Conservation (phyloP, 2,329 filamentous ascomycete genomes). For the Colletotrichum higginsianum region DNA sequence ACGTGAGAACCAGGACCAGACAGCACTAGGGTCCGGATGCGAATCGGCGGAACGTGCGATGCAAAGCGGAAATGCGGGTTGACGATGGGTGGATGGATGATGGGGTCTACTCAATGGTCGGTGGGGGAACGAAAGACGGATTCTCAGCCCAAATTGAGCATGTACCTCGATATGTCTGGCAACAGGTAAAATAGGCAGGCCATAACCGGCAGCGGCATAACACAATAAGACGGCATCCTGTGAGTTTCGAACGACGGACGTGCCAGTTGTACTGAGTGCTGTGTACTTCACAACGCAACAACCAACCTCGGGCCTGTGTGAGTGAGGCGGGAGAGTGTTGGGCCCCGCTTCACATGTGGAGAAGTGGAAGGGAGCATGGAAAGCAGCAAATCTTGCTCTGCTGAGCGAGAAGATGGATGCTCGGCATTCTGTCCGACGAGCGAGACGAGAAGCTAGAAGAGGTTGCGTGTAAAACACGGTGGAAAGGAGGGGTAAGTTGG, state of each 20-base stretch:
- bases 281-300: not conserved
- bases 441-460: constrained; percentile 2
- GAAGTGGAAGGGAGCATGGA: not conserved
- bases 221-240: not conserved
- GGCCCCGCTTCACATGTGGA: constrained; percentile 6
- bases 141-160: constrained; percentile 10
- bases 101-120: not conserved
- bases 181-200: not conserved
- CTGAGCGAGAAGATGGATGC: not conserved
- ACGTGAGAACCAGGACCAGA: constrained; percentile 15
- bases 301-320: not conserved
- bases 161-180: not conserved
- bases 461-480: not conserved
- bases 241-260: not conserved
- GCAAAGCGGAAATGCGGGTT: constrained; percentile 38
- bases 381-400: not conserved
- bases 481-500: constrained; percentile 25
- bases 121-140: constrained; percentile 27
- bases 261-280: not conserved
- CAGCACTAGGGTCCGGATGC: constrained; percentile 12
- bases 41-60: constrained; percentile 14
- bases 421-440: constrained; percentile 38
- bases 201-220: not conserved
- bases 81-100: constrained; percentile 1
- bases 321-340: not conserved